Evolutionary conservation across 2,329 filamentous ascomycete species (phyloP), one percentile per base, ranked within the genome.

Genomic region (Penicillium sclerotiorum): DNA sequence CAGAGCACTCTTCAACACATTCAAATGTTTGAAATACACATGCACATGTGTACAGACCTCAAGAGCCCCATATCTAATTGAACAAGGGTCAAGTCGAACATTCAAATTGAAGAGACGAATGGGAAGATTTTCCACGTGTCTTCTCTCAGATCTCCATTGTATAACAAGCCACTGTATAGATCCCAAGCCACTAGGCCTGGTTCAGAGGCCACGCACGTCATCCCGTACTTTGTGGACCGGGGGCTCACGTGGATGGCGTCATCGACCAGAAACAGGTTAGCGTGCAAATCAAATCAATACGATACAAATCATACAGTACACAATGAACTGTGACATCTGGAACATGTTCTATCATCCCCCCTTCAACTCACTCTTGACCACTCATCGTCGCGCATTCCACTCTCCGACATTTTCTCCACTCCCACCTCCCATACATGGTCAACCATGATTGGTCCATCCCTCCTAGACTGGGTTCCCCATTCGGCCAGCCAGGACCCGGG

Each of bases 401-500:
- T 23, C 18, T 33, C 22, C 41, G 30, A 18, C 8, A 38, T 25
- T 3, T 38, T 13, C 21, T n/a, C 33, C 33, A 23, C 20, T 42
- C 27, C 40, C 11, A 23, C 40, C 28, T 43, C 27, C 27, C 28
- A 28, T 22, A 20, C 11, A 13, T 43, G 17, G 27, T 21, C 15
- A 21, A 18, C 21, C 30, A 1, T 46, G 32, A 46, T 25, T 46
- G 43, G 43, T 23, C 30, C 30, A 27, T 21, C 23, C 23, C 18
- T 32, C 23, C 17, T 23, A 36, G 32, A 36, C 12, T 23, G 42
- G 21, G 20, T n/a, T n/a, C 42, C 56, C 58, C 57, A 59, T 53
- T 59, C 52, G 52, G 58, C 53, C 52, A 58, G 58, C 56, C 54
- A 46, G 17, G 33, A 39, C 23, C 33, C 33, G 44, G 37, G 49